Evolutionary conservation across 106 monocot species (phyloP), one percentile per base, ranked within the genome.

Genomic region (Acorus gramineus): DNA sequence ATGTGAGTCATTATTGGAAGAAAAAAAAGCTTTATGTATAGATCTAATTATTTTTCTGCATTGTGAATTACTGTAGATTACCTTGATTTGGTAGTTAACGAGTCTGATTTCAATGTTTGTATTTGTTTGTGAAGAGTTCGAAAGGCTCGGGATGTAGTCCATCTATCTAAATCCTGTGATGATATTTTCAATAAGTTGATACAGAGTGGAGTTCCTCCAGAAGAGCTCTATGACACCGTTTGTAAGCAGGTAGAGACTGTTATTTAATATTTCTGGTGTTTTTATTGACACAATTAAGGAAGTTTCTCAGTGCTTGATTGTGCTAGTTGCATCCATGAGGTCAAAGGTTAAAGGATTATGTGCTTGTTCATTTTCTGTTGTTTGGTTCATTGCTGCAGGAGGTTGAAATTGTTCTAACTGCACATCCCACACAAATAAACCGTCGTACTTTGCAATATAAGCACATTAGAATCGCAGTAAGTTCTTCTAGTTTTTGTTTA

Each of bases 381-480:
- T 62, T 44, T 14, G 9, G 58, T 28, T 28, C 3, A 47, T 43
- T 59, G 9, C 49, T 47, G 46, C 82, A 93, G 93, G 93, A 71
- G 66, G 83, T 93, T 78, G 93, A 89, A 74, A 93, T 93, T 72
- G 93, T 93, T 62, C 57, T 93, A 46, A 93, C 93, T 42, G 93
- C 93, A 46, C 93, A 93, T 89, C 93, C 93, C 13, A 93, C 93
- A 46, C 93, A 93, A 83, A 93, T 93, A 74, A 93, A 93, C 69
- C 76, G 93, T 59, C 93, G 93, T 62, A 85, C 93, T 2, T 57
- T 93, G 78, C 93, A 89, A 77, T 93, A 93, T 73, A 93, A 93
- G 45, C 93, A 93, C 67, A 83, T 89, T 52, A 85, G 89, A 75
- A 80, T 93, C 63, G 89, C 85, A 6, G 93, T 93, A 78, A 81